These are phyloP conservation scores for Tuber borchii DNA, from an alignment of 495 filamentous ascomycete genomes.

Conservation along the genomic window DNA sequence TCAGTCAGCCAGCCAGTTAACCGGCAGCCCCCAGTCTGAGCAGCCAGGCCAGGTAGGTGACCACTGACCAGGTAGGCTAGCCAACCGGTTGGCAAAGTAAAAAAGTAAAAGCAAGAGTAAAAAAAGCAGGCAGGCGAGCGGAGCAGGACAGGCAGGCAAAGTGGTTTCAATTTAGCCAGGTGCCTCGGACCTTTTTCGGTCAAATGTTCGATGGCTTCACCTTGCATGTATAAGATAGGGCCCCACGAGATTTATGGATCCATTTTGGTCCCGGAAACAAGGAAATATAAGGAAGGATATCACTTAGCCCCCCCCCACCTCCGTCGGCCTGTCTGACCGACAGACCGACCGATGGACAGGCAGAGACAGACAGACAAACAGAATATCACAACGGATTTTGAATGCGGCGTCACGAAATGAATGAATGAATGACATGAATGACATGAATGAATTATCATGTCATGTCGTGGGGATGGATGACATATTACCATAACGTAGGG, in stretches of 20 bases:
- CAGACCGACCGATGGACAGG: too few relatives aligned
- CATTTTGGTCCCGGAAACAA: neutral
- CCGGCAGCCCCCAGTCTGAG: constrained; percentile 7
- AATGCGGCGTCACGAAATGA: neutral
- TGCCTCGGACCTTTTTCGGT: constrained; percentile 20
- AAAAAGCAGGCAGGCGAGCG: neutral
- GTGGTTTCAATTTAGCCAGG: constrained; percentile 28
- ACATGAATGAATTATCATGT: neutral
- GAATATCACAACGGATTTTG: neutral
- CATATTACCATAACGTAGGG: neutral
- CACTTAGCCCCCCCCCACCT: neutral
- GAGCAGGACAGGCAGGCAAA: neutral
- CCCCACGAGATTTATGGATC: neutral
- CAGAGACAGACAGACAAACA: too few relatives aligned
- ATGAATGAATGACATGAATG: neutral
- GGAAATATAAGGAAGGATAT: neutral
- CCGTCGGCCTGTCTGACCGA: too few relatives aligned
- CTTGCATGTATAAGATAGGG: neutral
- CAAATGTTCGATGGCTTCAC: constrained; percentile 8
- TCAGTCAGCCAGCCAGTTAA: neutral
- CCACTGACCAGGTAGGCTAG: neutral
- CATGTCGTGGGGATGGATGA: neutral
- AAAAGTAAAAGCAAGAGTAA: neutral
- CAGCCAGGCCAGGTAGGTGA: constrained; percentile 18
- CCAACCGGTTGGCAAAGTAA: neutral